These are phyloP conservation scores for Lactuca saligna DNA, from an alignment of 129 eudicot genomes.

Conservation along the genomic window DNA sequence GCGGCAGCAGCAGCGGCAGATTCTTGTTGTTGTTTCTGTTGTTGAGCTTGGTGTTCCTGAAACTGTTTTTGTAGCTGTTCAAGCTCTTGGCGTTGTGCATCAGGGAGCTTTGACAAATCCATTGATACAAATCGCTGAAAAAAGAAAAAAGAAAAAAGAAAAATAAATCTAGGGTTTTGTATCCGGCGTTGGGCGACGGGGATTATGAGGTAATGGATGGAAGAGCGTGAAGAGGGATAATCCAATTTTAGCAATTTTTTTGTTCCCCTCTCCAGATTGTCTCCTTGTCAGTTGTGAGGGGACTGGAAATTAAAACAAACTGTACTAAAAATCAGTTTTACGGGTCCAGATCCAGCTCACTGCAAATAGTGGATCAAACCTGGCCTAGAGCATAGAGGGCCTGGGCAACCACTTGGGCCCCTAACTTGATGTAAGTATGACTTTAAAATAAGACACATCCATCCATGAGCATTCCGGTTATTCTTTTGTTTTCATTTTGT, in stretches of 20 bases:
- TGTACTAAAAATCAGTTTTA: no score
- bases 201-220: neutral
- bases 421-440: no score
- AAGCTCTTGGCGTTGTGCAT: conserved; percentile 40
- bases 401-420: no score
- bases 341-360: neutral
- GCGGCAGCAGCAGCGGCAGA: conserved; percentile 12
- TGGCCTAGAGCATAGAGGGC: no score
- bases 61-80: conserved; percentile 38
- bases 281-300: neutral
- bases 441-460: no score
- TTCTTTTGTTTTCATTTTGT: no score
- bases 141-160: neutral
- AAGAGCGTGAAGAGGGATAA: neutral
- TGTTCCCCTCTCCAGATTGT: neutral
- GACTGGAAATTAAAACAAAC: no score
- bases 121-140: conserved; percentile 10
- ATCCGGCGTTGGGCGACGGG: neutral
- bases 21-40: conserved; percentile 24
- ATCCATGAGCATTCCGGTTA: no score
- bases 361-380: no score
- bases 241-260: neutral
- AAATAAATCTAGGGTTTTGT: conserved; percentile 24
- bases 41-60: conserved; percentile 43
- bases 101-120: conserved; percentile 39